Conservation (phyloP, 148 eudicot genomes). For the Heliamphora exappendiculata region DNA sequence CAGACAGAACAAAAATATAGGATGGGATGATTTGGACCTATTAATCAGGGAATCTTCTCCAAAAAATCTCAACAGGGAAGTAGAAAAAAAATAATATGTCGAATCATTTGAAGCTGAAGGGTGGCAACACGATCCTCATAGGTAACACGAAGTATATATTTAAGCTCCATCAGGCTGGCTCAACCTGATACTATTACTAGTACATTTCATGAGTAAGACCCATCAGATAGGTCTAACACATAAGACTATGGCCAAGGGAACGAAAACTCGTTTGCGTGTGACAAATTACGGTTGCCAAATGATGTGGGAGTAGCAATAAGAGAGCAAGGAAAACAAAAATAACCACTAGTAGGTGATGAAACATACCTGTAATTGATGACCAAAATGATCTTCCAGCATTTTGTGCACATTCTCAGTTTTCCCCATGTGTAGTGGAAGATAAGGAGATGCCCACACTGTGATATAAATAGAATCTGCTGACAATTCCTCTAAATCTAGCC, state of each 20-base stretch:
- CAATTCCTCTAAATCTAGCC: slow-evolving; percentile 69
- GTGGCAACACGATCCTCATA: not conserved
- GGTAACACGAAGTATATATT: not conserved
- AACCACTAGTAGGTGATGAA: not conserved
- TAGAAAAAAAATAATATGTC: not conserved
- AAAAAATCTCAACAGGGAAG: not conserved
- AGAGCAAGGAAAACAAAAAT: not conserved
- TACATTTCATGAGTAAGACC: not conserved
- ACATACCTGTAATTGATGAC: slow-evolving; percentile 70
- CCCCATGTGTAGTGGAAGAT: slow-evolving; percentile 90
- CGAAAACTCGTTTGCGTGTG: not conserved
- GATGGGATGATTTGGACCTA: not conserved
- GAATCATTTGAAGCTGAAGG: not conserved
- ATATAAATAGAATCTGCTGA: slow-evolving; percentile 72
- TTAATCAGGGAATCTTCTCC: not conserved
- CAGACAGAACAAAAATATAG: not conserved
- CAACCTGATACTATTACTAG: not conserved
- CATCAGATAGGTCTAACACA: not conserved
- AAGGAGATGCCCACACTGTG: slow-evolving; percentile 89
- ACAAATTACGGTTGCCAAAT: not conserved
- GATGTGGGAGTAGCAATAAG: not conserved
- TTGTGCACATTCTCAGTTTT: slow-evolving; percentile 60
- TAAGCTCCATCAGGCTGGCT: not conserved
- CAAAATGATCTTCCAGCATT: slow-evolving; percentile 71
- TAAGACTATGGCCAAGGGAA: not conserved